phyloP scores from a whole-genome alignment of 306 rosid species.

The Castanea sativa region DNA sequence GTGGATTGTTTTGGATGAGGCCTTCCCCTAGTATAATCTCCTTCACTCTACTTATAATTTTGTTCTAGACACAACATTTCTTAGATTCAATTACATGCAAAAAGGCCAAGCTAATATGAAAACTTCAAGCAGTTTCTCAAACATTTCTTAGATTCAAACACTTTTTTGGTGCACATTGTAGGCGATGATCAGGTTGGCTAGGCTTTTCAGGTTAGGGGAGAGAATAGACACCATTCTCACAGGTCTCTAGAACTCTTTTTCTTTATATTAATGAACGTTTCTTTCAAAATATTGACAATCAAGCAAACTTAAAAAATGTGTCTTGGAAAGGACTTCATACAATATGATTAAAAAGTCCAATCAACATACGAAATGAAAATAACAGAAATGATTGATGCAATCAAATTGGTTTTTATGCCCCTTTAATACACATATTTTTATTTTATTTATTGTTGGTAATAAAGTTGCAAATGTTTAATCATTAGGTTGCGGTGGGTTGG shows the following conservation, averaged over 20 bases:
- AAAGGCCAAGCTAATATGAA: too few species aligned
- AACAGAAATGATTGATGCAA: conserved; percentile 38
- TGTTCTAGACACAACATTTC: too few species aligned
- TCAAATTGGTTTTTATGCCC: conserved; percentile 40
- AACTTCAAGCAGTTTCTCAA: too few species aligned
- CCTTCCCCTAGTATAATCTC: too few species aligned
- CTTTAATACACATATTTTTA: background rate
- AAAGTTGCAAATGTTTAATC: conserved; percentile 36
- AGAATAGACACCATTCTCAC: background rate
- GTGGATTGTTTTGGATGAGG: too few species aligned
- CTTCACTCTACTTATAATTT: too few species aligned
- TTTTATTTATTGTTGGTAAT: conserved; percentile 32
- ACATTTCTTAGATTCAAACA: too few species aligned
- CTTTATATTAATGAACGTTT: background rate
- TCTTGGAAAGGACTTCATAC: conserved; percentile 26
- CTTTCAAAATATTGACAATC: conserved; percentile 28
- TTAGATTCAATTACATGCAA: too few species aligned
- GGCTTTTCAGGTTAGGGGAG: conserved; percentile 19
- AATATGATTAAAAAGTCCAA: conserved; percentile 33
- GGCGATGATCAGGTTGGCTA: conserved; percentile 17
- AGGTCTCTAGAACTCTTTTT: too few species aligned
- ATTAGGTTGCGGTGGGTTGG: conserved; percentile 39
- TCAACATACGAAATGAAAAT: conserved; percentile 36
- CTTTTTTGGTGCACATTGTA: background rate
- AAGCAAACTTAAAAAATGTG: conserved; percentile 36